Conservation (phyloP, 2,329 filamentous ascomycete genomes). For the Neopestalotiopsis sp. region DNA sequence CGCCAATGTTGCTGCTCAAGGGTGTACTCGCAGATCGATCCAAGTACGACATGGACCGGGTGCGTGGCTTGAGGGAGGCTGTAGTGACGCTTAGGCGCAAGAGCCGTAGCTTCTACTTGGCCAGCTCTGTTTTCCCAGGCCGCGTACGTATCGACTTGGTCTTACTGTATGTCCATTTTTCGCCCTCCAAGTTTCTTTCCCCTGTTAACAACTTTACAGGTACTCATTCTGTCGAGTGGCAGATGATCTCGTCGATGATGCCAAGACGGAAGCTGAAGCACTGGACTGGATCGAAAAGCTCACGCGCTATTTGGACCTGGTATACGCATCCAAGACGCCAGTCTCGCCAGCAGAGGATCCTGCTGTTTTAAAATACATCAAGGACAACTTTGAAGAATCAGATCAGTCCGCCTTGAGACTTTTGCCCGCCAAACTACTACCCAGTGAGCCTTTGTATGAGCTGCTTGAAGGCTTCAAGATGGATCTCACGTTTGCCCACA, state of each 20-base stretch:
- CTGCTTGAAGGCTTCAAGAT: slow-evolving; percentile 72
- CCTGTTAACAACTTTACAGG: slow-evolving; percentile 36
- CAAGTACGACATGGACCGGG: slow-evolving; percentile 61
- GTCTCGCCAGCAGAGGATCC: slow-evolving; percentile 27
- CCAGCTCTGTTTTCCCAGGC: slow-evolving; percentile 71
- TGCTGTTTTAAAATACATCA: slow-evolving; percentile 40
- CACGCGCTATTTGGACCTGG: slow-evolving; percentile 59
- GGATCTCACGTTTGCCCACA: slow-evolving; percentile 60
- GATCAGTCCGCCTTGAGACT: slow-evolving; percentile 61
- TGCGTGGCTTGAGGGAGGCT: slow-evolving; percentile 64
- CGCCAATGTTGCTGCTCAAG: slow-evolving; percentile 53
- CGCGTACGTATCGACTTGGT: slow-evolving; percentile 71
- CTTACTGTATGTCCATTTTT: slow-evolving; percentile 52
- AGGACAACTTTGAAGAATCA: slow-evolving; percentile 55
- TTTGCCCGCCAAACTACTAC: slow-evolving; percentile 62
- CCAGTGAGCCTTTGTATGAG: slow-evolving; percentile 63
- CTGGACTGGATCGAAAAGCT: slow-evolving; percentile 63
- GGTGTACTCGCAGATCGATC: slow-evolving; percentile 52
- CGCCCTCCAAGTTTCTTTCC: background rate
- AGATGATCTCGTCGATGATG: slow-evolving; percentile 75
- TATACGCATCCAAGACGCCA: slow-evolving; percentile 43
- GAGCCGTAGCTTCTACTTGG: slow-evolving; percentile 76
- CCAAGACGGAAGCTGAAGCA: slow-evolving; percentile 56
- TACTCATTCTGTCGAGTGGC: slow-evolving; percentile 78
- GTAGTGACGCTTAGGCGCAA: slow-evolving; percentile 63